phyloP scores from a whole-genome alignment of 1,284 basidiomycete genomes.

The Boletus smithii region DNA sequence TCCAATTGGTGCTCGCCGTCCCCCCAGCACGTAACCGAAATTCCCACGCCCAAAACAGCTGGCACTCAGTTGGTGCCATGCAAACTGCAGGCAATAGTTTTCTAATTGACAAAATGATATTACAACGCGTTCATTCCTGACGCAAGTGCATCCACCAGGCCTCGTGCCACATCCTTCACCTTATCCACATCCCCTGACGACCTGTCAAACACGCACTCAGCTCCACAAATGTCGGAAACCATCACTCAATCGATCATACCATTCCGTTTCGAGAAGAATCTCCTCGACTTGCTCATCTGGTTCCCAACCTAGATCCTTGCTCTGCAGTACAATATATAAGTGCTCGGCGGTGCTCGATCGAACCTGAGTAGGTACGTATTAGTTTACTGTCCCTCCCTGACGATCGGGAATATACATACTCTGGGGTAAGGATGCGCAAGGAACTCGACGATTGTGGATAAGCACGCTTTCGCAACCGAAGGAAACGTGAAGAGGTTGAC shows the following conservation, averaged over 20 bases:
- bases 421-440: conserved; percentile 76
- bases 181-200: conserved; percentile 37
- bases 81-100: background rate
- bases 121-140: conserved; percentile 29
- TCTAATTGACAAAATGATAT: conserved; percentile 2
- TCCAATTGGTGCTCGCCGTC: conserved; percentile 8
- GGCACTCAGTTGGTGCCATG: too few relatives aligned
- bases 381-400: conserved; percentile 8
- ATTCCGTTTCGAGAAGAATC: conserved; percentile 78
- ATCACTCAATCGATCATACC: conserved; percentile 44
- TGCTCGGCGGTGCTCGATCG: conserved; percentile 78
- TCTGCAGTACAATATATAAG: conserved; percentile 72
- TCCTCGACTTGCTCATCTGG: conserved; percentile 66
- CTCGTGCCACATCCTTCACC: conserved; percentile 36
- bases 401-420: conserved; percentile 42
- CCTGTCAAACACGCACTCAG: conserved; percentile 38
- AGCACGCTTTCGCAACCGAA: conserved; percentile 42
- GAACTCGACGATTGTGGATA: conserved; percentile 52
- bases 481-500: conserved; percentile 59
- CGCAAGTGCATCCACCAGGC: conserved; percentile 29
- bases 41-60: conserved; percentile 27
- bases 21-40: conserved; percentile 8
- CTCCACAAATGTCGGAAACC: conserved; percentile 24
- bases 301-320: conserved; percentile 59
- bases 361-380: conserved; percentile 46